Base-by-base conservation (phyloP, 768 basidiomycete genomes). In the Calvatia gigantea region DNA sequence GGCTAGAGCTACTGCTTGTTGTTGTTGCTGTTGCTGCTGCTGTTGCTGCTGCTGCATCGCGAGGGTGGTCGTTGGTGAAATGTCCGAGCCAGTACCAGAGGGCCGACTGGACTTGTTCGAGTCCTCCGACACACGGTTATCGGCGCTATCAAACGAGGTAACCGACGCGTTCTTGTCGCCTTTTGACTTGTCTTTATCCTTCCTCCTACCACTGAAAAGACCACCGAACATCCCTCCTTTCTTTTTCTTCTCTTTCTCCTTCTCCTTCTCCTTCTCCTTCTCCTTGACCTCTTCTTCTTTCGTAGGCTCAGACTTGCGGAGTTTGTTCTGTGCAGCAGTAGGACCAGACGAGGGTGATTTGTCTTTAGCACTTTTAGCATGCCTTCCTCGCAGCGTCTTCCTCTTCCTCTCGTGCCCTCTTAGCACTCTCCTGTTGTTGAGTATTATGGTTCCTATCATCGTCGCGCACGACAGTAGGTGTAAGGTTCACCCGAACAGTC, bases 141-240 rank as follows among this genome's bases (percentile, higher is more conserved):
- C 78, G 25, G 74, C 77, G 39, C 79, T 81, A 35, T 85, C 86
- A 42, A 78, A 67, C 0, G 81, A 83, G 4, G 74, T 73, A 48
- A 78, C 68, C 0, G 78, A 78, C 2, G 69, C 48, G 29, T 67
- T 75, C 48, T 68, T 73, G 15, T 68, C 64, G 32, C 72, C 73
- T 67, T 83, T 84, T 39, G 79, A 78, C 64, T 86, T 86, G 48
- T 83, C 84, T 64, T 86, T 86, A 46, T 84, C 85, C 67, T 85
- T 85, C 61, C 88, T 94, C 70, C 83, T 86, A 62, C 87, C 74
- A 15, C 79, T 78, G 66, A 96, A 96, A 46, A 98, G 64, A 0
- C 85, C 78, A 12, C 84, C 78, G 60, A 97, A 87, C 54, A 98
- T 79, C 2, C 88, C 84, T 2, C 83, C 71, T 52, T 82, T 85